A percentile compares a stretch with the other conserved stretches of the same genome.
These are phyloP conservation scores for Penicillium arizonense DNA, from an alignment of 495 filamentous ascomycete species.

Conservation along the genomic window DNA sequence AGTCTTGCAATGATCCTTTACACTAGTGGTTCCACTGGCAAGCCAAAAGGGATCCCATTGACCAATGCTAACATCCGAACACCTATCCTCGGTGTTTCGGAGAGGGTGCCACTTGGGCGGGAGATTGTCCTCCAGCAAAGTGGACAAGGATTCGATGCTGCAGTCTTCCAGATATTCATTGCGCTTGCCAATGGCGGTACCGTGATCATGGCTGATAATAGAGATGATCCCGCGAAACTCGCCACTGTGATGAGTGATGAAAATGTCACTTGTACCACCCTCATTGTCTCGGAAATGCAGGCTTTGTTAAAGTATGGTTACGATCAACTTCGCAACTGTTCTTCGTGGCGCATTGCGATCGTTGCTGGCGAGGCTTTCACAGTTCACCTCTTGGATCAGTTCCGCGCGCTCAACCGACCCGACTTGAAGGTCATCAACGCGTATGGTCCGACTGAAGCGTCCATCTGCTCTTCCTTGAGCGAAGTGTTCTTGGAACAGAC, in stretches of 20 bases:
- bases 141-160: too few relatives aligned
- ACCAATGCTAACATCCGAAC: not conserved
- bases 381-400: slow-evolving; percentile 1
- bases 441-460: slow-evolving; percentile 25
- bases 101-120: too few relatives aligned
- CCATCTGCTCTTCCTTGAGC: slow-evolving; percentile 16
- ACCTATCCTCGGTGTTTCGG: too few relatives aligned
- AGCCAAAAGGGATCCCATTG: slow-evolving; percentile 26
- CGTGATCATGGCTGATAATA: too few relatives aligned
- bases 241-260: too few relatives aligned
- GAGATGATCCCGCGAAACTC: too few relatives aligned
- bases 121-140: too few relatives aligned
- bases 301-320: slow-evolving; percentile 15
- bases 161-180: too few relatives aligned
- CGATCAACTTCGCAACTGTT: not conserved
- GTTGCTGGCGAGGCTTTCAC: slow-evolving; percentile 1
- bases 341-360: not conserved
- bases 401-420: slow-evolving; percentile 8
- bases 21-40: slow-evolving; percentile 28
- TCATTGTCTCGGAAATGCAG: too few relatives aligned
- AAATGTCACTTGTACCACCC: too few relatives aligned
- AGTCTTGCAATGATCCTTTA: slow-evolving; percentile 19
- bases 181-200: too few relatives aligned
- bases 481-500: not conserved
- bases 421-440: slow-evolving; percentile 20